These are phyloP conservation scores for Penicillium longicatenatum DNA, from an alignment of 495 filamentous ascomycete species.

Conservation along the genomic window DNA sequence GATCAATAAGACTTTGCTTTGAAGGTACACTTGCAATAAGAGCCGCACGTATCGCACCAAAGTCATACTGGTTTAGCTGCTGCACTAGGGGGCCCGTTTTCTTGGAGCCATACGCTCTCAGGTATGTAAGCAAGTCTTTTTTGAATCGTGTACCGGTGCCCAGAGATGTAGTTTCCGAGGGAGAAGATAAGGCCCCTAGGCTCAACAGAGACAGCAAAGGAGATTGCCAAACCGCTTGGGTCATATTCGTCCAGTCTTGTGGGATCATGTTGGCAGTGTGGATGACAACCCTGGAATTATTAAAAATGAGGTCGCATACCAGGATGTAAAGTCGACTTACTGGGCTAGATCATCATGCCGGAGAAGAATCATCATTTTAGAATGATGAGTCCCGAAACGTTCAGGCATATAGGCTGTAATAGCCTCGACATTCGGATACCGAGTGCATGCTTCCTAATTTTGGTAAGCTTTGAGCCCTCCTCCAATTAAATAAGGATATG, in stretches of 20 bases:
- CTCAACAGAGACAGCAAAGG: constrained; percentile 63
- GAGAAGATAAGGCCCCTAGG: constrained; percentile 1
- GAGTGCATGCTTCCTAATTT: constrained; percentile 56
- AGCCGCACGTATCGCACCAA: constrained; percentile 66
- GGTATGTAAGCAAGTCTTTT: constrained; percentile 70
- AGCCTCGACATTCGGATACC: constrained; percentile 67
- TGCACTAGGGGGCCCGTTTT: constrained; percentile 55
- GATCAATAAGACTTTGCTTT: constrained; percentile 47
- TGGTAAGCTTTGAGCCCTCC: not conserved
- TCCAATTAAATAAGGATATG: not conserved
- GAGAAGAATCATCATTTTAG: constrained; percentile 84
- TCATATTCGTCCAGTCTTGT: constrained; percentile 86
- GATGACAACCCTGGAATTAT: constrained; percentile 60
- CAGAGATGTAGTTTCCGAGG: constrained; percentile 25
- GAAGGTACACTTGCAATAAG: constrained; percentile 79
- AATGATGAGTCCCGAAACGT: constrained; percentile 84
- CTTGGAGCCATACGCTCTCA: constrained; percentile 63
- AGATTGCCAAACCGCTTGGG: constrained; percentile 80
- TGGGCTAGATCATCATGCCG: constrained; percentile 76
- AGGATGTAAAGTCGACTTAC: constrained; percentile 28
- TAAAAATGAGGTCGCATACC: not conserved
- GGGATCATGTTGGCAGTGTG: constrained; percentile 90
- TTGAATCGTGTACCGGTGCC: constrained; percentile 76
- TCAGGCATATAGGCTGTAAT: constrained; percentile 83
- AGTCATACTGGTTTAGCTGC: constrained; percentile 67